Evolutionary conservation across 2,329 filamentous ascomycete species (phyloP), one percentile per base, ranked within the genome.

Genomic region (Aspergillus candidus): DNA sequence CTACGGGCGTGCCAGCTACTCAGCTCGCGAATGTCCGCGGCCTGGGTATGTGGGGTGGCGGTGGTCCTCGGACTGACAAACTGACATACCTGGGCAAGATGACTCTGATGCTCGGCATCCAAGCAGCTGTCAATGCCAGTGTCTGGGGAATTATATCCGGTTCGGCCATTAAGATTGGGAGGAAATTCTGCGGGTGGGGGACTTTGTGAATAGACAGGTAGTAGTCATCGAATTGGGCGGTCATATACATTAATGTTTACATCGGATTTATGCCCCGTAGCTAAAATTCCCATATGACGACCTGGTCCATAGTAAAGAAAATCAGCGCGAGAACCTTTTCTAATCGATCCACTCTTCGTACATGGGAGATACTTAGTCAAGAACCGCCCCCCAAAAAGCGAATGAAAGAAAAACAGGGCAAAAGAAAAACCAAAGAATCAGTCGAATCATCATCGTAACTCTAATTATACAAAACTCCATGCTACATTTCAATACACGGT

Each of bases 181-280:
- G 55, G 38, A 66, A 52, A 15, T 62, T 61, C 35, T 70, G 68
- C 52, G 62, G 63, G 8, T 70, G 68, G 68, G 68, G 67, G 8
- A 50, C 49, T 17, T 32, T 65, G 27, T 63, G 45, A 54, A 30
- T 6, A 30, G 29, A 8, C 12, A 29, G 14, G 12, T 32, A 17
- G 6, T 12, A 30, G 6, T 37, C 18, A 35, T 34, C 11, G 29
- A 27, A 27, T 27, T 27, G 22, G 22, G 22, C 22, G 22, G 22
- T 27, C 22, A 27, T 27, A 10, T 27, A 27, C 22, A 10, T 7
- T 10, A 10, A 6, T 8, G 6, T 8, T 27, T 27, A 27, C 7
- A 27, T 27, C 2, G 3, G 3, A 27, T 27, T 10, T 27, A 7
- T 10, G 22, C 22, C 22, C 22, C 6, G 8, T 27, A 27, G 10